These are phyloP conservation scores for Elaeagnus macrophylla DNA, from an alignment of 306 rosid genomes.

Conservation along the genomic window DNA sequence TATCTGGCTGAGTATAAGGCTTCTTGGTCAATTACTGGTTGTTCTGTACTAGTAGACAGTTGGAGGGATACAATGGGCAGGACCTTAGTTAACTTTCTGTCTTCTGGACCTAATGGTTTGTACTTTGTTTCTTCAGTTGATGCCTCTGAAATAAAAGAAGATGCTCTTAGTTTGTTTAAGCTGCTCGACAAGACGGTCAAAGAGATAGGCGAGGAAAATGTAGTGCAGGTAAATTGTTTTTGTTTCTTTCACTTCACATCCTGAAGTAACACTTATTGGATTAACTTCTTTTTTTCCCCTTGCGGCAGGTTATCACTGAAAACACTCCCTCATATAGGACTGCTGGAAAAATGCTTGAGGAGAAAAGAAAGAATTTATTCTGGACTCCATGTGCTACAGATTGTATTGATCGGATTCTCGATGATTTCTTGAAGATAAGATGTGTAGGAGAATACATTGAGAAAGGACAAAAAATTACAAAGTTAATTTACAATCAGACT, in stretches of 20 bases:
- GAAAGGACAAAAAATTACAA: conserved; percentile 67
- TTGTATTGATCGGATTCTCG: conserved; percentile 73
- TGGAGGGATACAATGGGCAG: conserved; percentile 74
- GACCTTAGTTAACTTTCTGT: conserved; percentile 64
- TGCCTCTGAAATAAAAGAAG: conserved; percentile 59
- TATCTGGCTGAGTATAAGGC: conserved; percentile 64
- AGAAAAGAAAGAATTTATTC: conserved; percentile 72
- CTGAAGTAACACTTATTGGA: conserved; percentile 15
- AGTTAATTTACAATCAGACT: conserved; percentile 64
- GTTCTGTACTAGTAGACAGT: conserved; percentile 78
- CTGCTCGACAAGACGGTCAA: conserved; percentile 78
- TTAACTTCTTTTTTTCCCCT: conserved; percentile 19
- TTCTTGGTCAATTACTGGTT: conserved; percentile 83
- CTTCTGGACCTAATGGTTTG: conserved; percentile 71
- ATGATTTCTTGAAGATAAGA: conserved; percentile 67
- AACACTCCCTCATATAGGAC: conserved; percentile 62
- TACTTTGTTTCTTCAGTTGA: conserved; percentile 80
- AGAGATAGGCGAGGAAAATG: conserved; percentile 84
- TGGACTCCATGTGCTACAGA: conserved; percentile 89
- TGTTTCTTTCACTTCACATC: conserved; percentile 23
- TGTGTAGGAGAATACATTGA: conserved; percentile 83
- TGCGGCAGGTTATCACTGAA: conserved; percentile 65
- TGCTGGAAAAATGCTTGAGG: conserved; percentile 91
- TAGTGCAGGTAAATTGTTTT: conserved; percentile 73
- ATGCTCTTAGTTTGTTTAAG: conserved; percentile 63